Percentiles rank a stretch among this genome's conserved stretches.
Conservation (phyloP, 306 rosid genomes). For the Fragaria vesca region DNA sequence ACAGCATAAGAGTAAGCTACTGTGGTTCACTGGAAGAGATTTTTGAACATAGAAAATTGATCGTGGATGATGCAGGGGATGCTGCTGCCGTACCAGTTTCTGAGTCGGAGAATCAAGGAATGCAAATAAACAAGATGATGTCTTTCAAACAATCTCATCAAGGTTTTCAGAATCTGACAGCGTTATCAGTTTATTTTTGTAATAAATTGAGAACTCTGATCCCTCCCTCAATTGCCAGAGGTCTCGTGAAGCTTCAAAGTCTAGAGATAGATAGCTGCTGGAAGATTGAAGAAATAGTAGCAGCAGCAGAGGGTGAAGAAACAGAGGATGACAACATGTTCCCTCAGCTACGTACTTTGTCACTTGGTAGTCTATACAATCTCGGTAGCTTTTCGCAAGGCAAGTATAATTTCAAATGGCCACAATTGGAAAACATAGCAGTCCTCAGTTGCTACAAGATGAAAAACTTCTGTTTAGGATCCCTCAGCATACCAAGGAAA, state of each 20-base stretch:
- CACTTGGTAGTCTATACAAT: background rate
- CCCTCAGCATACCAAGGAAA: background rate
- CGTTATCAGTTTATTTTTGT: background rate
- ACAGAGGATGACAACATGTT: background rate
- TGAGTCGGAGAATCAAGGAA: background rate
- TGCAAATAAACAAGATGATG: background rate
- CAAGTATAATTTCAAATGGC: background rate
- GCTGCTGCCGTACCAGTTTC: background rate
- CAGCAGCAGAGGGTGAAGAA: background rate
- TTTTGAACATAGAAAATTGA: background rate
- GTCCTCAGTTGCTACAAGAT: background rate
- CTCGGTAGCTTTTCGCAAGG: background rate
- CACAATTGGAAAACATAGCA: background rate
- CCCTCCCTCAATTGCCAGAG: background rate
- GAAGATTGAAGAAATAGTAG: slow-evolving; percentile 2
- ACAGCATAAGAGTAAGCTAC: background rate
- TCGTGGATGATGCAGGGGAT: background rate
- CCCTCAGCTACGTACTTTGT: background rate
- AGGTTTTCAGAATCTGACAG: slow-evolving; percentile 3
- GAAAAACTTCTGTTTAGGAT: background rate
- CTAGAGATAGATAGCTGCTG: background rate
- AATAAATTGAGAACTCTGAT: background rate
- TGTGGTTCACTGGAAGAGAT: background rate
- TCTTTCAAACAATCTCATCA: background rate
- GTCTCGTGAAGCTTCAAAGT: background rate